Conservation (phyloP, 805 yeast genomes). For the Candida dajiaensis region DNA sequence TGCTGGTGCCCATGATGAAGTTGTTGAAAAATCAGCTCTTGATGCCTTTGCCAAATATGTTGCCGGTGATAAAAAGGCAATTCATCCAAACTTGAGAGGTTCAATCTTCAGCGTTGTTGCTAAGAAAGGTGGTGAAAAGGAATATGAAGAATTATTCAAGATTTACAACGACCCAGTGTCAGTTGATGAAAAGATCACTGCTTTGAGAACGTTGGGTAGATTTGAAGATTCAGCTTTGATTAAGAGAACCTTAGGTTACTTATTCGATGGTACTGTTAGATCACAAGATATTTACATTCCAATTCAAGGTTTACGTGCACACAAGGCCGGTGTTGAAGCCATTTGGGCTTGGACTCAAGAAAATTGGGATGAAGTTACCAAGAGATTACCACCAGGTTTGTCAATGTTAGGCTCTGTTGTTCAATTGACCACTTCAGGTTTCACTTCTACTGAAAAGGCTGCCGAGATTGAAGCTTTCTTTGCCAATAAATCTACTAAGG, state of each 20-base stretch:
- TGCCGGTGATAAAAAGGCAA: slow-evolving; percentile 59
- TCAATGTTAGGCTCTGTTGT: slow-evolving; percentile 78
- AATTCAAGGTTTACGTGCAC: slow-evolving; percentile 63
- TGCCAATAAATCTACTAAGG: slow-evolving; percentile 48
- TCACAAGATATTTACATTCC: slow-evolving; percentile 77
- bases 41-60: slow-evolving; percentile 47
- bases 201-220: slow-evolving; percentile 64
- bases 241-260: slow-evolving; percentile 47
- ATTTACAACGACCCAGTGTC: slow-evolving; percentile 57
- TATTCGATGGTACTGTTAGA: slow-evolving; percentile 54
- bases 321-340: slow-evolving; percentile 58
- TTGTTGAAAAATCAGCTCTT: slow-evolving; percentile 40
- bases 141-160: slow-evolving; percentile 55
- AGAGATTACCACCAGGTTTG: slow-evolving; percentile 73
- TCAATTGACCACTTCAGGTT: slow-evolving; percentile 51
- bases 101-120: slow-evolving; percentile 65
- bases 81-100: slow-evolving; percentile 69
- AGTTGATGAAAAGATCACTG: slow-evolving; percentile 63
- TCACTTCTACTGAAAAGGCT: slow-evolving; percentile 49
- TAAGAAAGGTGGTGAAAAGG: slow-evolving; percentile 51
- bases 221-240: slow-evolving; percentile 48
- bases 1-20: slow-evolving; percentile 42
- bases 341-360: slow-evolving; percentile 67
- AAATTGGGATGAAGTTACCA: slow-evolving; percentile 67
- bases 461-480: slow-evolving; percentile 48